Percentiles rank a stretch among this genome's conserved stretches.
These are phyloP conservation scores for Discostella stelligeroides DNA, from an alignment of 108 stramenopile genomes.

Conservation along the genomic window DNA sequence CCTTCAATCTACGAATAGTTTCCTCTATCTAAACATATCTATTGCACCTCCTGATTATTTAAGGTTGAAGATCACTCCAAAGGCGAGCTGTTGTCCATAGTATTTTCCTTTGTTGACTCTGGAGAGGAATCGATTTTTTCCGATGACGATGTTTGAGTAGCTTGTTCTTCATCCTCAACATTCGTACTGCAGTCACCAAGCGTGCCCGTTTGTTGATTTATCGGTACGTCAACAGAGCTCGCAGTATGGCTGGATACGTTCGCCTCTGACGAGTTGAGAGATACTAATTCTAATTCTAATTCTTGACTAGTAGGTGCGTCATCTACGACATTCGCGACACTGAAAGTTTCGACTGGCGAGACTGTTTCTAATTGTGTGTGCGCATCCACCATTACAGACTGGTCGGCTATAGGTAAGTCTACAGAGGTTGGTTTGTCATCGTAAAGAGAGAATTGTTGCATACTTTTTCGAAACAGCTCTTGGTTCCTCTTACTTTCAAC, in stretches of 20 bases:
- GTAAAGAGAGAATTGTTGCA: constrained; percentile 52
- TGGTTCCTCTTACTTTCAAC: constrained; percentile 32
- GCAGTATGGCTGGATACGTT: too few species aligned
- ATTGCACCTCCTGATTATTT: neutral
- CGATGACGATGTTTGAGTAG: neutral
- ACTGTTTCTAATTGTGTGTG: neutral
- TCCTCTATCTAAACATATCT: neutral
- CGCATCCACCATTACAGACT: neutral
- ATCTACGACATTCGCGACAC: neutral
- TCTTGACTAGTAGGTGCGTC: neutral
- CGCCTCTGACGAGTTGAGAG: neutral
- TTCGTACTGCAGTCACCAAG: too few species aligned
- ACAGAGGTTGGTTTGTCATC: constrained; percentile 19
- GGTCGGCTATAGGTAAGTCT: neutral
- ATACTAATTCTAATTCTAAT: neutral
- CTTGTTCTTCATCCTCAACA: neutral
- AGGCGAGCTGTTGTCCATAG: neutral
- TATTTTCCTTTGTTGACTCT: neutral
- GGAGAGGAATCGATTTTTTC: neutral
- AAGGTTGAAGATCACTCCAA: neutral
- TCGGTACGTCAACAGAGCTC: too few species aligned
- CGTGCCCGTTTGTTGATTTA: too few species aligned
- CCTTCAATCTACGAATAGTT: too few species aligned
- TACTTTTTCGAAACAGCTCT: constrained; percentile 46
- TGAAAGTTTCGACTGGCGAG: neutral